phyloP scores from a whole-genome alignment of 257 asterid species.

The Petunia secreta region DNA sequence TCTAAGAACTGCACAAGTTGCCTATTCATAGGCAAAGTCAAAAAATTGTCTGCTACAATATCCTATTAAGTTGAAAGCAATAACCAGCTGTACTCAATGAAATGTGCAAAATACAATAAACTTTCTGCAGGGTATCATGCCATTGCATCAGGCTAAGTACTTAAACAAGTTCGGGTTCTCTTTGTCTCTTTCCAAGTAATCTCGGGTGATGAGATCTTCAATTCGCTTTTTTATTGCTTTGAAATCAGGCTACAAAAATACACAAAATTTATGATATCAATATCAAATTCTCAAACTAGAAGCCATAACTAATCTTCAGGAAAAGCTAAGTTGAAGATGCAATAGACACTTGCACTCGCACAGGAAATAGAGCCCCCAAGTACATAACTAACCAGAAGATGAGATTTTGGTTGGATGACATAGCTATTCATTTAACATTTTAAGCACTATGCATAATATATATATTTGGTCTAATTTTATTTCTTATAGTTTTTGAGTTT shows the following conservation, averaged over 20 bases:
- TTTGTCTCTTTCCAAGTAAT: conserved; percentile 57
- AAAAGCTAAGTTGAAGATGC: background rate
- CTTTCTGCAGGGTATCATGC: background rate
- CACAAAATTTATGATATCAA: background rate
- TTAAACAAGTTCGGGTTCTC: conserved; percentile 47
- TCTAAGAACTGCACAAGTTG: conserved; percentile 11
- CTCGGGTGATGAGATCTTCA: conserved; percentile 54
- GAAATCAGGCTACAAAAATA: conserved; percentile 56
- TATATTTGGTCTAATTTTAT: background rate
- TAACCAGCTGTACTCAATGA: background rate
- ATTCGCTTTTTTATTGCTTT: conserved; percentile 54
- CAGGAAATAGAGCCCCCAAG: conserved; percentile 5
- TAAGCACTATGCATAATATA: background rate
- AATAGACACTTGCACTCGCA: background rate
- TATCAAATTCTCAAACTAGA: background rate
- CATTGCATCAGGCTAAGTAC: conserved; percentile 45
- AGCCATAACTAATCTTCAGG: background rate
- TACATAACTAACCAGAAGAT: background rate
- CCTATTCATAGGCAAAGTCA: background rate
- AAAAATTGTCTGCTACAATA: background rate
- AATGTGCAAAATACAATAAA: background rate
- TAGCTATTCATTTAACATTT: background rate
- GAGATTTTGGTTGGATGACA: background rate
- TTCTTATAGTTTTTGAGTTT: background rate
- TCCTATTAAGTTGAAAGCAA: background rate